Conservation (phyloP, 306 rosid genomes). For the Rubus idaeus region DNA sequence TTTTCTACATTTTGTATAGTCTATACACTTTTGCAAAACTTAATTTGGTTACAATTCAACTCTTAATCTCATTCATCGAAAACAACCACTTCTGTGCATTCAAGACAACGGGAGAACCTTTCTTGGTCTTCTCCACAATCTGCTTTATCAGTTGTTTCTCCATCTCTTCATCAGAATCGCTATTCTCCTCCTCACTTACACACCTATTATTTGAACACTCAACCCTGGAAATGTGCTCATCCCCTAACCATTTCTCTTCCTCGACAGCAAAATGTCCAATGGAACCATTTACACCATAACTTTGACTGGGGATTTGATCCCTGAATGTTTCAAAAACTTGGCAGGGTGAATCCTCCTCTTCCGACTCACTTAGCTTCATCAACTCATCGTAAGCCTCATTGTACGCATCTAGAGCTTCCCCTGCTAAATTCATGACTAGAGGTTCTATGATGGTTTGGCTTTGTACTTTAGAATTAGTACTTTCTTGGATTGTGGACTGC, state of each 20-base stretch:
- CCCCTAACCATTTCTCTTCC: constrained; percentile 28
- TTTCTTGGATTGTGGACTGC: constrained; percentile 33
- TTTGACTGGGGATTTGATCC: constrained; percentile 21
- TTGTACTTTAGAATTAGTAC: constrained; percentile 28
- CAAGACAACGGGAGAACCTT: constrained; percentile 64
- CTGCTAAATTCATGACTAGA: constrained; percentile 51
- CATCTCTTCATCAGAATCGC: constrained; percentile 58
- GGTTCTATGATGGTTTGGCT: constrained; percentile 33
- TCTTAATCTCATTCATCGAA: constrained; percentile 47
- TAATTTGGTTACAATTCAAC: constrained; percentile 14
- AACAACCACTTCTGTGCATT: constrained; percentile 62
- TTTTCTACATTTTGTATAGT: constrained; percentile 20
- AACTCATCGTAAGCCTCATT: constrained; percentile 57
- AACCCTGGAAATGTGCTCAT: constrained; percentile 30
- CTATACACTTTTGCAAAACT: constrained; percentile 35
- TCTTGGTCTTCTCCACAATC: constrained; percentile 76
- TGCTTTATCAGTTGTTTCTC: constrained; percentile 69
- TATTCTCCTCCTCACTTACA: constrained; percentile 37
- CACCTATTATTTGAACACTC: constrained; percentile 28
- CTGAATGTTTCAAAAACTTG: constrained; percentile 26
- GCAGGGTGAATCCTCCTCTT: constrained; percentile 45
- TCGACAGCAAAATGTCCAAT: constrained; percentile 7
- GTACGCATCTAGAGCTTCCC: constrained; percentile 60
- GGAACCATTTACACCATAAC: constrained; percentile 24
- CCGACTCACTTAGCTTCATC: constrained; percentile 45